phyloP scores from a whole-genome alignment of 2,329 filamentous ascomycete species.

The Aspergillus ochraceus region DNA sequence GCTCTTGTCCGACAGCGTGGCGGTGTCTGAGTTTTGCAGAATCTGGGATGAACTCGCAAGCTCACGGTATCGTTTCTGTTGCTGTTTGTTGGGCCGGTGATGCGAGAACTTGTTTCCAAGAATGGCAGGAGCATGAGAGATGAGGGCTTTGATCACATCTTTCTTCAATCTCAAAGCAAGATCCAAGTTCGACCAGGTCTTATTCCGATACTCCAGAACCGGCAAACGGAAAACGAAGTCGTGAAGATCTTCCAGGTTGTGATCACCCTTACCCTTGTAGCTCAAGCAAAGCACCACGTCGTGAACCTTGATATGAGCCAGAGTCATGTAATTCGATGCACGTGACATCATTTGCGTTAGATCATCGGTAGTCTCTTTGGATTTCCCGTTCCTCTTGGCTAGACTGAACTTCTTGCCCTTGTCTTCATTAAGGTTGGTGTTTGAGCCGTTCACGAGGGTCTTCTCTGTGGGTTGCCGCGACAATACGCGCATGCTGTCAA shows the following conservation, averaged over 20 bases:
- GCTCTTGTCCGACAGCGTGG: conserved; percentile 29
- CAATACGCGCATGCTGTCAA: conserved; percentile 42
- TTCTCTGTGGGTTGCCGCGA: conserved; percentile 38
- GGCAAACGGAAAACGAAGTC: conserved; percentile 97
- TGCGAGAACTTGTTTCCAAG: conserved; percentile 96
- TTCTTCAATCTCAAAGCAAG: conserved; percentile 90
- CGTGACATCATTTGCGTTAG: conserved; percentile 94
- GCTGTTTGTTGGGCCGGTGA: conserved; percentile 77
- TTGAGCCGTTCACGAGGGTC: conserved; percentile 34
- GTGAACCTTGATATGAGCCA: conserved; percentile 91
- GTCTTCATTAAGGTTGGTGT: conserved; percentile 32
- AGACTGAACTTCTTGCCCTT: conserved; percentile 51
- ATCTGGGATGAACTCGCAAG: conserved; percentile 76
- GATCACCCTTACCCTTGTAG: conserved; percentile 93
- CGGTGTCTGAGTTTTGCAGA: conserved; percentile 45
- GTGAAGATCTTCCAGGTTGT: conserved; percentile 95
- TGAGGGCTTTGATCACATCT: conserved; percentile 88
- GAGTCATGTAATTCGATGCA: conserved; percentile 95
- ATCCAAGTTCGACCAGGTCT: conserved; percentile 98
- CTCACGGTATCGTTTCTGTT: conserved; percentile 77
- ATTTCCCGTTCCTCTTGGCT: conserved; percentile 51
- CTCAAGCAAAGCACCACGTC: conserved; percentile 93
- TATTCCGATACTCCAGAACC: conserved; percentile 93
- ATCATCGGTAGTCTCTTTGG: conserved; percentile 75
- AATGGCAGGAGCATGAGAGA: conserved; percentile 93